phyloP scores from a whole-genome alignment of 176 grass and related monocot genomes.

The Miscanthus lutarioriparius region DNA sequence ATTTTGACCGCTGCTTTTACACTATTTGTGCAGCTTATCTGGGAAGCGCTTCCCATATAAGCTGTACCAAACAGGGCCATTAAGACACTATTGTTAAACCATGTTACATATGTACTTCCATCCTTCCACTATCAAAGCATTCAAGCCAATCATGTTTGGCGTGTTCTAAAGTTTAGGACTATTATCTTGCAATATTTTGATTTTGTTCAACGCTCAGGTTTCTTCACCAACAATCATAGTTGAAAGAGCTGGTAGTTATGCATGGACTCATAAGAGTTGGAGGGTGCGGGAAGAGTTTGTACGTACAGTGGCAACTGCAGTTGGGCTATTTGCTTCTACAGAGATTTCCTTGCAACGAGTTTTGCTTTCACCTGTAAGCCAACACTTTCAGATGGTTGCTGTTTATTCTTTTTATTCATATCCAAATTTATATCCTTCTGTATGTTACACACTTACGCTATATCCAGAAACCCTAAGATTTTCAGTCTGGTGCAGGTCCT shows the following conservation, averaged over 20 bases:
- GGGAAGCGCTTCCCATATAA: too few relatives aligned
- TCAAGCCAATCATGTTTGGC: not conserved
- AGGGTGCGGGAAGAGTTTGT: constrained; percentile 89
- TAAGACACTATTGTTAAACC: not conserved
- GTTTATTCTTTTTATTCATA: not conserved
- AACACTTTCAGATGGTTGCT: constrained; percentile 2
- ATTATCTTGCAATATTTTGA: not conserved
- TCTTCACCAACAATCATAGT: constrained; percentile 90
- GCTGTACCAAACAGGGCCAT: too few relatives aligned
- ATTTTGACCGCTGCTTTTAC: too few relatives aligned
- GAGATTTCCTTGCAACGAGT: constrained; percentile 78
- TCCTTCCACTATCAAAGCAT: not conserved
- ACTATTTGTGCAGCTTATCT: too few relatives aligned
- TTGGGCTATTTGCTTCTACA: constrained; percentile 83
- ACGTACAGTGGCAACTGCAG: constrained; percentile 67
- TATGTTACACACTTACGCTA: not conserved
- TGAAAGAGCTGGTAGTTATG: constrained; percentile 94
- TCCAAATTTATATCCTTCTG: constrained; percentile 3
- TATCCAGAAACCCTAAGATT: constrained; percentile 8
- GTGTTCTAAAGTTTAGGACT: constrained; percentile 3
- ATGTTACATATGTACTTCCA: not conserved
- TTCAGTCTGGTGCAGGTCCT: constrained; percentile 60
- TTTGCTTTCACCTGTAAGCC: constrained; percentile 82
- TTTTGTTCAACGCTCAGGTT: constrained; percentile 49
- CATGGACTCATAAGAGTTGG: constrained; percentile 91